Conservation (phyloP, 1,139 yeast species). For the Geotrichum fermentans region DNA sequence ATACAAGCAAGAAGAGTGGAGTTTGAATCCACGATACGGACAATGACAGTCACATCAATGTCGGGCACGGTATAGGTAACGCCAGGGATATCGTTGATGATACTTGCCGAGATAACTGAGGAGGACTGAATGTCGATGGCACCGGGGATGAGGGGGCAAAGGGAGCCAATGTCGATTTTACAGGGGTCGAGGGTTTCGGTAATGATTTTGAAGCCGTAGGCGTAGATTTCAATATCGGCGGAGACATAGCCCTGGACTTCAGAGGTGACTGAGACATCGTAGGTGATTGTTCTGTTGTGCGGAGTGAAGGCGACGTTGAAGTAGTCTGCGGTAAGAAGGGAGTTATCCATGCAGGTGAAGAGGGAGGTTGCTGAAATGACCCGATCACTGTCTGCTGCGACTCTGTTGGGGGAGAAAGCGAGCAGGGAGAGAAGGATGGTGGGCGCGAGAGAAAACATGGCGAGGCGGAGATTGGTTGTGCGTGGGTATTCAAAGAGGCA, state of each 20-base stretch:
- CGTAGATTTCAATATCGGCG: slow-evolving; percentile 64
- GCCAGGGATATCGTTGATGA: slow-evolving; percentile 63
- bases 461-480: too few relatives aligned
- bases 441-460: too few relatives aligned
- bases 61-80: slow-evolving; percentile 90
- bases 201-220: slow-evolving; percentile 74
- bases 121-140: slow-evolving; percentile 66
- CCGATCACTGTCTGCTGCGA: slow-evolving; percentile 21
- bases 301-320: slow-evolving; percentile 76
- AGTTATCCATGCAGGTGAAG: slow-evolving; percentile 88
- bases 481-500: too few relatives aligned
- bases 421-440: neutral
- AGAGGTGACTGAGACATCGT: slow-evolving; percentile 73
- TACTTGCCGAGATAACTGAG: slow-evolving; percentile 43
- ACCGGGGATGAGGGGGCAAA: slow-evolving; percentile 85
- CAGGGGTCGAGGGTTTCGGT: slow-evolving; percentile 62
- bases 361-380: slow-evolving; percentile 46
- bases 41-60: slow-evolving; percentile 86
- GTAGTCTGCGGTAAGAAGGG: slow-evolving; percentile 75
- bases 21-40: slow-evolving; percentile 43
- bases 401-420: neutral
- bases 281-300: slow-evolving; percentile 53
- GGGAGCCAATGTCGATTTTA: slow-evolving; percentile 43
- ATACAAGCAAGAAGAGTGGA: slow-evolving; percentile 73
- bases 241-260: slow-evolving; percentile 67